Conservation (phyloP, 768 basidiomycete genomes). For the Suillus sp. region DNA sequence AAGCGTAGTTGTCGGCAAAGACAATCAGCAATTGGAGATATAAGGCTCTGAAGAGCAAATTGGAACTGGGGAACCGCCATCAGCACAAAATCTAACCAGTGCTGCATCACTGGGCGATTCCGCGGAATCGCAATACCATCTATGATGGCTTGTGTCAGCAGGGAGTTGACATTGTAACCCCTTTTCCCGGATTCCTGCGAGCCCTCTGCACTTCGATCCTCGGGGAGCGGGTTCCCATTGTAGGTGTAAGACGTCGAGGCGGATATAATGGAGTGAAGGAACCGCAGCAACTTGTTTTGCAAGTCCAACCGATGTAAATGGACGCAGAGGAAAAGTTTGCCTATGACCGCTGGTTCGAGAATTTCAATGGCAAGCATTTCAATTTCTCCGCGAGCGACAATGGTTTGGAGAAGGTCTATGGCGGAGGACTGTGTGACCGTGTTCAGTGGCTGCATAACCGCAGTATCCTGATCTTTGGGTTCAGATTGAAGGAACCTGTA, state of each 20-base stretch:
- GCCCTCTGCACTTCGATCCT: constrained; percentile 37
- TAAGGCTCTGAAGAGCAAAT: constrained; percentile 61
- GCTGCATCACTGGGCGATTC: constrained; percentile 84
- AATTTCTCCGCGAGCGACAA: constrained; percentile 82
- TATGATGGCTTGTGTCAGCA: constrained; percentile 75
- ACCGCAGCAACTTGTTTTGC: constrained; percentile 91
- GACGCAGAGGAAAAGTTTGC: constrained; percentile 74
- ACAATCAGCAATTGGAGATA: constrained; percentile 78
- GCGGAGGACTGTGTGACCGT: constrained; percentile 68
- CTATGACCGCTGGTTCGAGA: constrained; percentile 71
- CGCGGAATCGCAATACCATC: constrained; percentile 72
- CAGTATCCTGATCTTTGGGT: constrained; percentile 49
- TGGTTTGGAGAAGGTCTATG: constrained; percentile 80
- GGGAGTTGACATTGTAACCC: constrained; percentile 61
- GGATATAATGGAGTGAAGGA: constrained; percentile 84
- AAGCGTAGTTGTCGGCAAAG: constrained; percentile 68
- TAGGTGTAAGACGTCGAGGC: constrained; percentile 47
- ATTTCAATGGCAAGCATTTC: constrained; percentile 58
- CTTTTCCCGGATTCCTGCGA: constrained; percentile 32
- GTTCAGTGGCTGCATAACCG: constrained; percentile 64
- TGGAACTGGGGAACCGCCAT: constrained; percentile 89
- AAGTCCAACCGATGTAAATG: constrained; percentile 74
- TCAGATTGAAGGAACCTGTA: constrained; percentile 78
- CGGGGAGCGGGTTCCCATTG: constrained; percentile 34
- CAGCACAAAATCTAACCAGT: constrained; percentile 96